Conservation (phyloP, 2,329 filamentous ascomycete genomes). For the Cladosporium colombiae region DNA sequence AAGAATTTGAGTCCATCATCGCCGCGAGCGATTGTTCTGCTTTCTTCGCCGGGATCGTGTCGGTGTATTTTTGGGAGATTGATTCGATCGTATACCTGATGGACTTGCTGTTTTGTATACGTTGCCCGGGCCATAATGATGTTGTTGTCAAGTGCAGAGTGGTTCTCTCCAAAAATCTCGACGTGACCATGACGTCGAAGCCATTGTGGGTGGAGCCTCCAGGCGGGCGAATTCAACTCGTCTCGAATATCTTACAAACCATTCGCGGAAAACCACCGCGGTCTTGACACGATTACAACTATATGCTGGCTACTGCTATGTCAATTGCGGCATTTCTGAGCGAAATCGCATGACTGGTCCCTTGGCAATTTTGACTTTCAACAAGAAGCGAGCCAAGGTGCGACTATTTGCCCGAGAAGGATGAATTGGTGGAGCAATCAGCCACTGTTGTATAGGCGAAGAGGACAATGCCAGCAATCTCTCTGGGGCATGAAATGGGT, state of each 20-base stretch:
- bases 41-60: slow-evolving; percentile 24
- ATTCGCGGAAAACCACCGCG: neutral
- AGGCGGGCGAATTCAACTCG: neutral
- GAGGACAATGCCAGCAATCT: neutral
- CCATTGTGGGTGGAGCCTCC: neutral
- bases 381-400: neutral
- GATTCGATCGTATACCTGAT: slow-evolving; percentile 30
- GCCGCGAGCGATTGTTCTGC: slow-evolving; percentile 21
- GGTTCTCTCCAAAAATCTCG: neutral
- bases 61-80: slow-evolving; percentile 27
- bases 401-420: neutral
- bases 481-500: neutral
- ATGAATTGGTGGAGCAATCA: neutral
- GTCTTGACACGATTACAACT: neutral
- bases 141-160: neutral
- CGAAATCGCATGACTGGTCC: neutral
- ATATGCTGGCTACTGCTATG: neutral
- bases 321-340: neutral
- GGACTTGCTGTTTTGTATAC: slow-evolving; percentile 28
- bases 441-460: neutral
- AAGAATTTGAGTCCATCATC: slow-evolving; percentile 28
- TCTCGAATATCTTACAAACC: neutral
- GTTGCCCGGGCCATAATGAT: slow-evolving; percentile 15
- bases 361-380: neutral
- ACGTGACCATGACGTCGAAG: neutral